Percentiles rank a stretch among this genome's conserved stretches.
Conservation (phyloP, 495 filamentous ascomycete genomes). For the Choiromyces venosus region DNA sequence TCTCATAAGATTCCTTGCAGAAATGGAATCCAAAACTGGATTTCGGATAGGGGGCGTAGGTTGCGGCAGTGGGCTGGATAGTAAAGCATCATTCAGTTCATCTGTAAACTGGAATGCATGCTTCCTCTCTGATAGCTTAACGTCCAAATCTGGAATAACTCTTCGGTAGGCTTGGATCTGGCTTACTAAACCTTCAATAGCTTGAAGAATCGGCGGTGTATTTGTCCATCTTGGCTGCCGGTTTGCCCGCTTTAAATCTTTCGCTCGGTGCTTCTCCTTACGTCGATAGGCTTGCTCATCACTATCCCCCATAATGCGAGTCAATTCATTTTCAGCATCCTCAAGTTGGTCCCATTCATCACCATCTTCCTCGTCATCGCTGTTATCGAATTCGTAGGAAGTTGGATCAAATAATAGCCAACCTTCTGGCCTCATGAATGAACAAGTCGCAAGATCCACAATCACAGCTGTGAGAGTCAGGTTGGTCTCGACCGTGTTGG, state of each 20-base stretch:
- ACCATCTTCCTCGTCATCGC: constrained; percentile 33
- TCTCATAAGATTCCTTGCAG: constrained; percentile 30
- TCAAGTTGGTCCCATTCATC: constrained; percentile 36
- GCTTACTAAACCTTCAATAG: constrained; percentile 55
- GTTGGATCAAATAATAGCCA: constrained; percentile 79
- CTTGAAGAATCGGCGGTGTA: constrained; percentile 50
- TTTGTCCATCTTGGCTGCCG: constrained; percentile 50
- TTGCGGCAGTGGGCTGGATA: constrained; percentile 27
- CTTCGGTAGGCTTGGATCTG: constrained; percentile 61
- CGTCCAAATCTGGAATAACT: constrained; percentile 71
- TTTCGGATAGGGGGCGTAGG: constrained; percentile 18
- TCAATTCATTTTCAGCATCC: constrained; percentile 35
- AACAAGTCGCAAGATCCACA: constrained; percentile 74
- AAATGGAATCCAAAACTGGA: constrained; percentile 33
- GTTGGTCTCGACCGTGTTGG: constrained; percentile 85
- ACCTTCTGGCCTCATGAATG: constrained; percentile 72
- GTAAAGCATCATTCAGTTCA: constrained; percentile 36
- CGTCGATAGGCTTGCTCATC: constrained; percentile 22
- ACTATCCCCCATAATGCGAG: constrained; percentile 33
- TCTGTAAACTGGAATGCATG: constrained; percentile 59
- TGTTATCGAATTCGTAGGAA: constrained; percentile 51
- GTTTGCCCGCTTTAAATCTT: constrained; percentile 48
- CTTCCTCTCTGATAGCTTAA: constrained; percentile 66
- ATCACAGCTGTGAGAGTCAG: constrained; percentile 76
- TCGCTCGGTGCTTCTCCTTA: constrained; percentile 33